Conservation (phyloP, 768 basidiomycete genomes). For the Solioccasus polychromus region DNA sequence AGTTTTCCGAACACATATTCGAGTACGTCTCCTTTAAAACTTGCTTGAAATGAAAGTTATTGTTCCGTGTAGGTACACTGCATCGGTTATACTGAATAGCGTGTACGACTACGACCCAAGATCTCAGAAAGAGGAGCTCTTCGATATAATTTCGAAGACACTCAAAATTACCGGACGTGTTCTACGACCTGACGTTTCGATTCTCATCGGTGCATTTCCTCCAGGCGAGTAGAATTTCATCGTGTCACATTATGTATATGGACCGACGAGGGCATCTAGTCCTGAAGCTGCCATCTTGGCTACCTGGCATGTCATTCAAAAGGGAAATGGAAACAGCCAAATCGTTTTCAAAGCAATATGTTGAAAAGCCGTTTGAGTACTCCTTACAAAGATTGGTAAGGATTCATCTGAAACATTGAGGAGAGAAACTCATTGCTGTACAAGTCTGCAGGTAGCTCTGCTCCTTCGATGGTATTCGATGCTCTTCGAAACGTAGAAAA, state of each 20-base stretch:
- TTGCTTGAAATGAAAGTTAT: neutral
- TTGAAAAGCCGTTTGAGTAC: constrained; percentile 14
- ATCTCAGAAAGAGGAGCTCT: constrained; percentile 13
- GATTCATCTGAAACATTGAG: neutral
- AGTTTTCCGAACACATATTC: constrained; percentile 32
- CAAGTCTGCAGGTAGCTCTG: constrained; percentile 8
- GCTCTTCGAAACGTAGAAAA: constrained; percentile 11
- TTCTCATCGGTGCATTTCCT: constrained; percentile 18
- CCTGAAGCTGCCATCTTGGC: constrained; percentile 21
- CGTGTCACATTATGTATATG: neutral
- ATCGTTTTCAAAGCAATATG: constrained; percentile 12
- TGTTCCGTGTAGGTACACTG: constrained; percentile 12
- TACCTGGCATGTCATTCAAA: constrained; percentile 24
- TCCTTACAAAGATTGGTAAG: constrained; percentile 20
- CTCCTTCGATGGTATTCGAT: constrained; percentile 19
- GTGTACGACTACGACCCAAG: constrained; percentile 19
- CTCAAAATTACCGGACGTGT: constrained; percentile 6
- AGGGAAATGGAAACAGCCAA: constrained; percentile 18
- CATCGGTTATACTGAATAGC: constrained; percentile 18
- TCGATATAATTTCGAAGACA: constrained; percentile 5
- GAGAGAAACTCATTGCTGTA: constrained; percentile 1
- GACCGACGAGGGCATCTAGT: constrained; percentile 5
- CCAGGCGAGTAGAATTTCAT: constrained; percentile 6
- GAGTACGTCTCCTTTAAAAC: constrained; percentile 22
- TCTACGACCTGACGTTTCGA: constrained; percentile 17